These are phyloP conservation scores for Senna siamea DNA, from an alignment of 306 rosid species.

Conservation along the genomic window DNA sequence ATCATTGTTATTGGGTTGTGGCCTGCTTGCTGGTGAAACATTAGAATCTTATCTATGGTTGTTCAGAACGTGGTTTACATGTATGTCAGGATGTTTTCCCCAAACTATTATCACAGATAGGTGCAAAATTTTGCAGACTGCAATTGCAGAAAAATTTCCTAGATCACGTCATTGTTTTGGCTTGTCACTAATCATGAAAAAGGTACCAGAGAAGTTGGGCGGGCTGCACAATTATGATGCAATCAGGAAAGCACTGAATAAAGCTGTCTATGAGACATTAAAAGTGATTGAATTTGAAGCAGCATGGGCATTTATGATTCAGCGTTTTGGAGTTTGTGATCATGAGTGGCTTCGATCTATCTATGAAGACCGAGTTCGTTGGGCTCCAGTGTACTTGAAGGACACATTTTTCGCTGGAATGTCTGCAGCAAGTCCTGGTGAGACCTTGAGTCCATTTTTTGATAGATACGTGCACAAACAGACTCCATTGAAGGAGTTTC, in stretches of 20 bases:
- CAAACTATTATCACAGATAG: slow-evolving; percentile 84
- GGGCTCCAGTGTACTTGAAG: slow-evolving; percentile 88
- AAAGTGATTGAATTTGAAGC: slow-evolving; percentile 92
- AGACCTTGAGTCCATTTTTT: slow-evolving; percentile 71
- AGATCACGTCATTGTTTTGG: slow-evolving; percentile 80
- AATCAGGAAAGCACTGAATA: slow-evolving; percentile 66
- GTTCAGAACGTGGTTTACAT: slow-evolving; percentile 80
- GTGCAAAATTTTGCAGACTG: slow-evolving; percentile 73
- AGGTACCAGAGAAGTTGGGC: slow-evolving; percentile 87
- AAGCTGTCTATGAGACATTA: slow-evolving; percentile 80
- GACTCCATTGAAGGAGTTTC: slow-evolving; percentile 93
- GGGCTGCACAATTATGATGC: slow-evolving; percentile 84
- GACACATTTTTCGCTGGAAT: slow-evolving; percentile 79
- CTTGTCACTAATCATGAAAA: slow-evolving; percentile 82
- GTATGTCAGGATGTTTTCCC: slow-evolving; percentile 67
- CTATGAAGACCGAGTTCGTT: slow-evolving; percentile 76
- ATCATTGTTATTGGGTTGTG: slow-evolving; percentile 82
- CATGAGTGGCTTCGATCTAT: slow-evolving; percentile 90
- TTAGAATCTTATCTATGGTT: slow-evolving; percentile 78
- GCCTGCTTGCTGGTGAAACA: slow-evolving; percentile 83
- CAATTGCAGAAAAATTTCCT: slow-evolving; percentile 72
- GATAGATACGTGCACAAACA: slow-evolving; percentile 88
- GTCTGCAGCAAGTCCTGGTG: slow-evolving; percentile 67
- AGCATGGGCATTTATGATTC: slow-evolving; percentile 87
- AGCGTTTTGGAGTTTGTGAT: slow-evolving; percentile 69